Evolutionary conservation across 805 yeast species (phyloP).

Genomic region (Wickerhamomyces sydowiorum): DNA sequence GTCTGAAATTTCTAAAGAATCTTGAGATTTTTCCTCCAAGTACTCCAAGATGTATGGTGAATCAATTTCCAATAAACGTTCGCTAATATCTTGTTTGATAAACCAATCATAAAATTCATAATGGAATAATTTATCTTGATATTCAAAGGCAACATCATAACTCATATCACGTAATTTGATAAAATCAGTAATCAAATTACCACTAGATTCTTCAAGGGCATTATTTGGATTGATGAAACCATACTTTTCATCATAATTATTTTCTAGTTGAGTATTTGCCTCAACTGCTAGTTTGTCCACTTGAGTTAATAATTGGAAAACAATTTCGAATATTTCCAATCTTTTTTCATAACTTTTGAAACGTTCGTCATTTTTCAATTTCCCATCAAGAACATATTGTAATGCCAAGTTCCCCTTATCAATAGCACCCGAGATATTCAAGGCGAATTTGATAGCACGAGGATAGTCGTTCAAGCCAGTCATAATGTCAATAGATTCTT

Average conservation of each 20-base stretch:
- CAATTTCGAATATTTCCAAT: conserved; percentile 56
- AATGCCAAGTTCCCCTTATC: conserved; percentile 57
- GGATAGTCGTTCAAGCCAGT: conserved; percentile 70
- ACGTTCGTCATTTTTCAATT: conserved; percentile 44
- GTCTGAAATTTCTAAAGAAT: conserved; percentile 70
- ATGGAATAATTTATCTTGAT: conserved; percentile 82
- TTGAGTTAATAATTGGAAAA: conserved; percentile 69
- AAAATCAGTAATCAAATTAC: conserved; percentile 40
- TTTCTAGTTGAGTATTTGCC: conserved; percentile 7
- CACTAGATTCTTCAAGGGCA: conserved; percentile 19
- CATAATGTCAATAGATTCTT: conserved; percentile 77
- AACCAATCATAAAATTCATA: conserved; percentile 92
- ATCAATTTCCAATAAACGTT: conserved; percentile 69
- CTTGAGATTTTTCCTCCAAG: conserved; percentile 58
- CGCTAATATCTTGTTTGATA: conserved; percentile 69
- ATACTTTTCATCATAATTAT: conserved; percentile 3
- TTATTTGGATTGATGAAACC: background rate
- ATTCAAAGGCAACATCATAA: conserved; percentile 67
- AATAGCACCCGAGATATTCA: conserved; percentile 66
- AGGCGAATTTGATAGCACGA: conserved; percentile 79
- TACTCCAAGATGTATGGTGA: conserved; percentile 79
- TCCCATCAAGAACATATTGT: conserved; percentile 50
- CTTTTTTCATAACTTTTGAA: conserved; percentile 47
- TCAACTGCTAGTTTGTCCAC: conserved; percentile 61
- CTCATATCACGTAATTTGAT: conserved; percentile 60